Evolutionary conservation across 176 grass and related monocot genomes (phyloP), one percentile per base, ranked within the genome.

Genomic region (Phragmites australis): DNA sequence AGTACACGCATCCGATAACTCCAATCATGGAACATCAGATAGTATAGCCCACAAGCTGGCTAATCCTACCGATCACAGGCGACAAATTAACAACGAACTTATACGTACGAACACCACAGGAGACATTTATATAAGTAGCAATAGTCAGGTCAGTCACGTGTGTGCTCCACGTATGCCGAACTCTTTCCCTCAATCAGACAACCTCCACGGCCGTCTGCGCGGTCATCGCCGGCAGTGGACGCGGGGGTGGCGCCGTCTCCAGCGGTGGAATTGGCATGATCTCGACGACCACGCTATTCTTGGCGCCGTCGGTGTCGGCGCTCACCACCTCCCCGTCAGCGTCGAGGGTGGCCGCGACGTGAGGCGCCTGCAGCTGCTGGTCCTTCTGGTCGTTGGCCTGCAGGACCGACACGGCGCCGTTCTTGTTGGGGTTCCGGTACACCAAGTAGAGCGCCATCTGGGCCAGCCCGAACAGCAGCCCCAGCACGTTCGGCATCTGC

Each of bases 401-500:
- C 68, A 30, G 6, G 8, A 50, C 78, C 57, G 93, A 88, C 56
- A 86, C 82, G 68, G 82, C 77, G 55, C 58, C 82, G 53, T 78
- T 89, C 65, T 92, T 90, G 60, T 82, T 88, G 39, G 88, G 78
- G 74, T 87, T 88, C 70, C 72, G 85, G 80, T 94, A 97, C 26
- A 92, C 51, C n/a, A 97, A 79, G 78, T 94, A 91, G 41, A 97
- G 53, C 62, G 71, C 46, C 76, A 97, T 97, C 44, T 97, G 94
- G 8, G 85, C 85, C 53, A 90, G 50, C 6, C 91, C 94, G 76
- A 94, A 92, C 45, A 97, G 31, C 59, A 97, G 74, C 17, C 91
- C 94, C 68, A 94, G 23, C 42, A 97, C 80, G 82, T 97, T 97
- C 23, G 94, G 94, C 67, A 84, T 48, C 94, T 97, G 91, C 82